Evolutionary conservation across 2,329 filamentous ascomycete species (phyloP).

Genomic region (Arthroderma uncinatum): DNA sequence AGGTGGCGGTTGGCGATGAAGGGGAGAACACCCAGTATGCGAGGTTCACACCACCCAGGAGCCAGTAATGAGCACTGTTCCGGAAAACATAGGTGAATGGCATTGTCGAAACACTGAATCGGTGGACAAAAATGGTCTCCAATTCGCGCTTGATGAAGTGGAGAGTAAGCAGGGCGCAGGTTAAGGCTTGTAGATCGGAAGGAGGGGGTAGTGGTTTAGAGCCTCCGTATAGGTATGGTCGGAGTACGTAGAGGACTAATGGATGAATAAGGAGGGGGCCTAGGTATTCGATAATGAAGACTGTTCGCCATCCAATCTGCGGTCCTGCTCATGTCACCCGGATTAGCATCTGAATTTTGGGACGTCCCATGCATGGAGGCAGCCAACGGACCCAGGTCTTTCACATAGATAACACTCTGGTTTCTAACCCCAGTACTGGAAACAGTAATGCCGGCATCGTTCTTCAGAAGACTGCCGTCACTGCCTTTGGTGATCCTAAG

Average conservation of each 20-base stretch:
- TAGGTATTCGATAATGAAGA: constrained; percentile 90
- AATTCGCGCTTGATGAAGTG: constrained; percentile 95
- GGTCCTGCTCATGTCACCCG: constrained; percentile 46
- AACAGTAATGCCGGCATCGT: constrained; percentile 43
- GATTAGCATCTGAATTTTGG: not conserved
- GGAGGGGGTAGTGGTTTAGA: constrained; percentile 38
- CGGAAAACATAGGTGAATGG: constrained; percentile 82
- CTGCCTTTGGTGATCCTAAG: constrained; percentile 54
- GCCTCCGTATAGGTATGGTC: constrained; percentile 59
- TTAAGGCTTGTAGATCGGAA: constrained; percentile 60
- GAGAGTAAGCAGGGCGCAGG: constrained; percentile 59
- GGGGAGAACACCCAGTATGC: constrained; percentile 80
- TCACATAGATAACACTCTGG: constrained; percentile 62
- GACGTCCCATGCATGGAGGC: not conserved
- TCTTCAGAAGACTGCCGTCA: constrained; percentile 49
- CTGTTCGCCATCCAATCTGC: constrained; percentile 84
- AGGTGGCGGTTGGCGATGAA: constrained; percentile 52
- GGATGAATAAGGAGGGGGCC: constrained; percentile 83
- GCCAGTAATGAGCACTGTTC: constrained; percentile 93
- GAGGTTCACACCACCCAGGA: constrained; percentile 65
- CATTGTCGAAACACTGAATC: constrained; percentile 93
- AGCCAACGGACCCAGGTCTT: constrained; percentile 66
- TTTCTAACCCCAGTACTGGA: constrained; percentile 47
- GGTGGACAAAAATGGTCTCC: constrained; percentile 89
- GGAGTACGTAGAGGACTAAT: constrained; percentile 53